Evolutionary conservation across 345 rosid species (phyloP).

Genomic region (Arabis alpina): DNA sequence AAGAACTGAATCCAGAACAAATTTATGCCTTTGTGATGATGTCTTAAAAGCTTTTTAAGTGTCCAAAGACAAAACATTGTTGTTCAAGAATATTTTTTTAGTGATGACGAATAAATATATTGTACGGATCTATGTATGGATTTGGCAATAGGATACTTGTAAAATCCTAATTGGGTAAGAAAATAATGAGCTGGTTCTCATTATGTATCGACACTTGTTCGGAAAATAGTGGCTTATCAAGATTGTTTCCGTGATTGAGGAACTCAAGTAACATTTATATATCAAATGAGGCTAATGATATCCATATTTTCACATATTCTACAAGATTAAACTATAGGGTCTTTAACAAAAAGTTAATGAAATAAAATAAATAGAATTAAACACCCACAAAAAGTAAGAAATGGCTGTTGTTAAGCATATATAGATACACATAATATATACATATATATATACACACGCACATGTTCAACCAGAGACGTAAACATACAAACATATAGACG

Average conservation of each 20-base stretch:
- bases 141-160: conserved; percentile 43
- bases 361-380: conserved; percentile 16
- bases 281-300: conserved; percentile 6
- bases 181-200: conserved; percentile 39
- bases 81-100: conserved; percentile 38
- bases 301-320: conserved; percentile 20
- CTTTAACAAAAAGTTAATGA: conserved; percentile 28
- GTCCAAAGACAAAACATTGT: conserved; percentile 37
- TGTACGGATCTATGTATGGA: conserved; percentile 43
- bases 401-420: conserved; percentile 29
- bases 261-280: conserved; percentile 22
- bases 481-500: conserved; percentile 43
- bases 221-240: conserved; percentile 28
- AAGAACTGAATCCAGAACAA: conserved; percentile 34
- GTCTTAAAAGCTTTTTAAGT: conserved; percentile 24
- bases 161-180: conserved; percentile 38
- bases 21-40: conserved; percentile 36
- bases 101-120: conserved; percentile 38
- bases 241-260: conserved; percentile 40
- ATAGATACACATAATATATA: conserved; percentile 23
- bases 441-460: conserved; percentile 17
- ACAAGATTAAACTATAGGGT: conserved; percentile 27
- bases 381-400: conserved; percentile 26
- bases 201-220: conserved; percentile 37
- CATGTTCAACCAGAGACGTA: conserved; percentile 31